These are phyloP conservation scores for Scedosporium boydii DNA, from an alignment of 2,329 filamentous ascomycete genomes.

Conservation along the genomic window DNA sequence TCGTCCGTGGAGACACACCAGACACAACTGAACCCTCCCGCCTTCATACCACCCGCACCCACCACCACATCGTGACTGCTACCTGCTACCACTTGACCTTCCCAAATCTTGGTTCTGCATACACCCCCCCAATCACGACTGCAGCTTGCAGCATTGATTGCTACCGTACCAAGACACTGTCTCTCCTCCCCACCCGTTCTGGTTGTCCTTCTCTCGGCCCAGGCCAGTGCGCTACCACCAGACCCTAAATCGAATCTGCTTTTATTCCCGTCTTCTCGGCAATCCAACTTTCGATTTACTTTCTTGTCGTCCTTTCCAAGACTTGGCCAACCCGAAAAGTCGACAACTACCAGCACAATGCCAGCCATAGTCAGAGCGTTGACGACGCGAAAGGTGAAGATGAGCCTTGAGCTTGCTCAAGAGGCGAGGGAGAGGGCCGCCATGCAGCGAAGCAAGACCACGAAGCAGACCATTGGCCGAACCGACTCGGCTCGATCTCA, in stretches of 20 bases:
- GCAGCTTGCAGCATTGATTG: slow-evolving; percentile 1
- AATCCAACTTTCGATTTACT: background rate
- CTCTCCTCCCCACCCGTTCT: background rate
- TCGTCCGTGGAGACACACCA: background rate
- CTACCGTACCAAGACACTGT: background rate
- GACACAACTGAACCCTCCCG: background rate
- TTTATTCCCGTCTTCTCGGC: background rate
- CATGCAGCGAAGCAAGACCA: slow-evolving; percentile 41
- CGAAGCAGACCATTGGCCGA: slow-evolving; percentile 29
- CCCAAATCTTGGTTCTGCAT: background rate
- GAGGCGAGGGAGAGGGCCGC: slow-evolving; percentile 22
- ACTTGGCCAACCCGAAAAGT: background rate
- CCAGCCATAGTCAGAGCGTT: slow-evolving; percentile 63
- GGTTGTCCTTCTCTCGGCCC: background rate
- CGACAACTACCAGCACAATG: slow-evolving; percentile 19
- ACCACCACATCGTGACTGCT: background rate
- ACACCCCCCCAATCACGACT: slow-evolving; percentile 3
- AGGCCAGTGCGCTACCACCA: background rate
- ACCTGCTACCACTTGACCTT: background rate
- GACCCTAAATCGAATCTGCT: background rate
- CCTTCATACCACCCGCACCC: background rate
- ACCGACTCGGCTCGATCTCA: slow-evolving; percentile 12
- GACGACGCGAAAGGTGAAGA: slow-evolving; percentile 56
- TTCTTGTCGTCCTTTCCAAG: background rate
- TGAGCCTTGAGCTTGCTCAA: slow-evolving; percentile 34